Base-by-base conservation (phyloP, 2,329 filamentous ascomycete species). In the Arachnomyces sp. region DNA sequence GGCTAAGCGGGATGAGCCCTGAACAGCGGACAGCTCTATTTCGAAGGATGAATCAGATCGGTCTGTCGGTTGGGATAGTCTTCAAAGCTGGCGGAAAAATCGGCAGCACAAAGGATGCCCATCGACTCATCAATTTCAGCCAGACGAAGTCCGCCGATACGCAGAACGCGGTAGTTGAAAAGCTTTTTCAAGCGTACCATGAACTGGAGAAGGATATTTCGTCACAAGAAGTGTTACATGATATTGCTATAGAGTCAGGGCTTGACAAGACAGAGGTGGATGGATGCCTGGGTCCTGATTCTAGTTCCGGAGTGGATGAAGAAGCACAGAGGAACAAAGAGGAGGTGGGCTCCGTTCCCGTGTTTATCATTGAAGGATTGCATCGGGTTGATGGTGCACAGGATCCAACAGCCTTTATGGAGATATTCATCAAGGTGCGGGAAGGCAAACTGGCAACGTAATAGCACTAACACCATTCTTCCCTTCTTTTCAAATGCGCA, bases 71-170 rank as follows among this genome's bases (percentile, higher is more conserved):
- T 6, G 49, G 48, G 2, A 49, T 54, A 17, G 14, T 39, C 3
- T 49, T 53, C 33, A 39, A 33, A 7, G 51, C 53, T 13, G 46
- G 43, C 3, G 52, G 50, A 7, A 37, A 42, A 3, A 46, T 54
- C 2, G 52, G 52, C 2, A 49, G 42, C n/a, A 49, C 48, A 3
- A 17, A 44, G n/a, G 39, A 40, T 3, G 46, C 45, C 25, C 52
- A 53, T 36, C 48, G 40, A 25, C 28, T 49, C 5, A 32, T 53
- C 1, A 28, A 45, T 18, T 9, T 48, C 6, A 42, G 40, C 3
- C 18, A 15, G 7, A 13, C 13, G 32, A 30, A 37, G 13, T 39
- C 34, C 2, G 4, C 13, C 25, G 43, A 36, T 29, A 14, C 35
- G 8, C 44, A 48, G 25, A 42, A 40, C 12, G 28, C 11, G 9